A percentile compares a stretch with the other conserved stretches of the same genome.
These are phyloP conservation scores for Pythium periplocum DNA, from an alignment of 352 stramenopile genomes.

Conservation along the genomic window DNA sequence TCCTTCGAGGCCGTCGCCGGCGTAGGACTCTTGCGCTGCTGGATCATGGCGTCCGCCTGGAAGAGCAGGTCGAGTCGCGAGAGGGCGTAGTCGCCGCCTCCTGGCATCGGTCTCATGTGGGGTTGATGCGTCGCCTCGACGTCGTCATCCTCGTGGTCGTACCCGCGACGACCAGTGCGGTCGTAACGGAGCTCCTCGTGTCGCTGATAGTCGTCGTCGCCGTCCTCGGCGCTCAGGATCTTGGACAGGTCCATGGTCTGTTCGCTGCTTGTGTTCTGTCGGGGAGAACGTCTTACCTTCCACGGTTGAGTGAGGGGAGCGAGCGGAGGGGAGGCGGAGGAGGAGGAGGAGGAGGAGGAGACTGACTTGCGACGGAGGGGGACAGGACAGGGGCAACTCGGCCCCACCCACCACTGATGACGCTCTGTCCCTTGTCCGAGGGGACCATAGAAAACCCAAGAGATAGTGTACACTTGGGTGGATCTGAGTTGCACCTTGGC, in stretches of 20 bases:
- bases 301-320: slow-evolving; percentile 1
- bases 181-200: slow-evolving; percentile 53
- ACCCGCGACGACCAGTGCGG: slow-evolving; percentile 15
- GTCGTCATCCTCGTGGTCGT: slow-evolving; percentile 19
- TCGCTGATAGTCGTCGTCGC: slow-evolving; percentile 37
- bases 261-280: slow-evolving; percentile 2
- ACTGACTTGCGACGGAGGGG: slow-evolving; percentile 21
- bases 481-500: slow-evolving; percentile 28
- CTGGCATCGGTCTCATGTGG: slow-evolving; percentile 2
- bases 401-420: slow-evolving; percentile 4
- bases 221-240: slow-evolving; percentile 20
- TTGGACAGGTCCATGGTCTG: slow-evolving; percentile 21
- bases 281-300: slow-evolving; percentile 2
- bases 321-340: slow-evolving; percentile 3
- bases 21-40: slow-evolving; percentile 21
- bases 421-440: slow-evolving; percentile 3
- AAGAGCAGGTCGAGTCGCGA: slow-evolving; percentile 57
- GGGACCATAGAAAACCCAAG: too few relatives aligned
- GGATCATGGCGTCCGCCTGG: slow-evolving; percentile 67
- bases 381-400: slow-evolving; percentile 7
- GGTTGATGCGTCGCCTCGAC: slow-evolving; percentile 8
- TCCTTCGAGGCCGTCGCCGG: slow-evolving; percentile 1
- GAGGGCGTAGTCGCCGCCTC: slow-evolving; percentile 10
- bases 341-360: slow-evolving; percentile 4
- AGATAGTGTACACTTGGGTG: too few relatives aligned